A percentile compares a stretch with the other conserved stretches of the same genome.
phyloP scores from a whole-genome alignment of 352 stramenopile species.

The Paralagenidium karlingii region DNA sequence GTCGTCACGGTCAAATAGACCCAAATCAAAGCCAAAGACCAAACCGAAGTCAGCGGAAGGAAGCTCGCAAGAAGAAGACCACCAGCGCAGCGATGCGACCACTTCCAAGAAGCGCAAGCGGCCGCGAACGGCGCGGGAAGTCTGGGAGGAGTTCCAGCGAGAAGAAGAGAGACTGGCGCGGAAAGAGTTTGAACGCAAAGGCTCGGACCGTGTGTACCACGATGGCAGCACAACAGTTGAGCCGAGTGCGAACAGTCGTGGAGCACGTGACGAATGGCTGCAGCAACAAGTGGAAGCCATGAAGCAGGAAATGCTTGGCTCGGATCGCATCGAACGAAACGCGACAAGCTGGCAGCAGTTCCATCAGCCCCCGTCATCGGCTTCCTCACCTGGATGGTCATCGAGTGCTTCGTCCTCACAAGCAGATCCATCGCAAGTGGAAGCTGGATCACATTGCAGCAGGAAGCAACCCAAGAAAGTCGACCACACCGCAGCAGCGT shows the following conservation, averaged over 20 bases:
- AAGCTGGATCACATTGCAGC: background rate
- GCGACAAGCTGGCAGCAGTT: conserved; percentile 23
- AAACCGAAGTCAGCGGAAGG: conserved; percentile 4
- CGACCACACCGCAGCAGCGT: background rate
- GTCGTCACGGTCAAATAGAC: conserved; percentile 1
- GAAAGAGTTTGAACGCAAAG: conserved; percentile 36
- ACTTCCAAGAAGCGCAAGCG: conserved; percentile 5
- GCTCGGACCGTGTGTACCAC: conserved; percentile 48
- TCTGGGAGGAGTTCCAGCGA: conserved; percentile 50
- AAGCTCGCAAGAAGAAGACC: conserved; percentile 5
- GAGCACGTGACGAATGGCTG: no score
- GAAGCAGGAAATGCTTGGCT: conserved; percentile 22
- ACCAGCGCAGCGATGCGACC: background rate
- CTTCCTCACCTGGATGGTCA: background rate
- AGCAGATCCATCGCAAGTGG: no score
- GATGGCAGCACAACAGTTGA: background rate
- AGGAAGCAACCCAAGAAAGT: background rate
- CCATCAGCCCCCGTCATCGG: conserved; percentile 8
- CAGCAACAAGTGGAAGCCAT: no score
- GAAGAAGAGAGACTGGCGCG: conserved; percentile 57
- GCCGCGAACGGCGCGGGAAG: conserved; percentile 43
- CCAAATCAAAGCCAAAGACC: background rate
- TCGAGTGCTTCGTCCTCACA: no score
- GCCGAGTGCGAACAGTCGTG: no score
- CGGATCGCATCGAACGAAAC: conserved; percentile 20